phyloP scores from a whole-genome alignment of 2,329 filamentous ascomycete species.

The Exophiala aquamarina region DNA sequence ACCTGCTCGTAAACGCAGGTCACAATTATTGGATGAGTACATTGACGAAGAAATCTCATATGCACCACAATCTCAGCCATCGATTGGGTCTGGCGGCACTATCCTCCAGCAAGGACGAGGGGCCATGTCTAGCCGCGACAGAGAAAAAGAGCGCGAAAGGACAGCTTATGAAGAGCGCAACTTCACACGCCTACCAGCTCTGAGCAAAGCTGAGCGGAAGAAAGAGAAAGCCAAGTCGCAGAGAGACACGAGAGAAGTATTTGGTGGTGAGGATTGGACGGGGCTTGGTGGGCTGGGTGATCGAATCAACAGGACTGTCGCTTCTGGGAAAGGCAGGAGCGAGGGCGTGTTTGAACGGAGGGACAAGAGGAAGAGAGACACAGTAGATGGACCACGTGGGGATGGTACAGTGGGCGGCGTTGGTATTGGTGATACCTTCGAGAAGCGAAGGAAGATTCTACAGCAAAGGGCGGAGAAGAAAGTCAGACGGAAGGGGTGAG shows the following conservation, averaged over 20 bases:
- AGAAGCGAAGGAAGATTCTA: conserved; percentile 59
- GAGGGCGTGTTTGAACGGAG: conserved; percentile 71
- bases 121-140: conserved; percentile 74
- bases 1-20: conserved; percentile 61
- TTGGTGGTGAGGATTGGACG: conserved; percentile 92
- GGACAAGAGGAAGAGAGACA: conserved; percentile 68
- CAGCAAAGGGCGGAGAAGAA: conserved; percentile 38
- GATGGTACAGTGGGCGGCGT: conserved; percentile 54
- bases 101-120: conserved; percentile 77
- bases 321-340: conserved; percentile 53
- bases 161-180: conserved; percentile 89
- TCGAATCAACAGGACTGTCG: conserved; percentile 79
- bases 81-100: conserved; percentile 74
- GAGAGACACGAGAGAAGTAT: conserved; percentile 54
- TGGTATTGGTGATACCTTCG: conserved; percentile 72
- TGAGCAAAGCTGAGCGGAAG: conserved; percentile 81
- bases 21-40: conserved; percentile 88
- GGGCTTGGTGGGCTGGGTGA: conserved; percentile 81
- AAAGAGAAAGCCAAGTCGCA: conserved; percentile 55
- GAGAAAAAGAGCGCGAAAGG: conserved; percentile 74
- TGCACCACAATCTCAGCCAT: conserved; percentile 80
- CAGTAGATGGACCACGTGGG: conserved; percentile 70
- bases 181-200: conserved; percentile 80
- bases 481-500: conserved; percentile 21
- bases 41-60: conserved; percentile 78